Evolutionary conservation across 129 eudicot genomes (phyloP).

Genomic region (Tagetes patula): DNA sequence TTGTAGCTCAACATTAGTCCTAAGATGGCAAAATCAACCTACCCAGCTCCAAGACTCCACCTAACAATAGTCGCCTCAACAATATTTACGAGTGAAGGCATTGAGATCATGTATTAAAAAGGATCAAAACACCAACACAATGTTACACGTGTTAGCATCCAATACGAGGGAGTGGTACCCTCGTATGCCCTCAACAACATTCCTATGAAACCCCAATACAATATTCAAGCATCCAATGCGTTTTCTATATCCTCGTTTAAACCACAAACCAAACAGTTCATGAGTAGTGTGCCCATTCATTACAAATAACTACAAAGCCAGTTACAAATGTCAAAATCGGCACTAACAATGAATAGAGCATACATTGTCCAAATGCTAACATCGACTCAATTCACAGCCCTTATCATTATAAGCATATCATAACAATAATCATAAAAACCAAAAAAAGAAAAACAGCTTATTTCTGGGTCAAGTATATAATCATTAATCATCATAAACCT

Average conservation of each 20-base stretch:
- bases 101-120: no score
- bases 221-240: background rate
- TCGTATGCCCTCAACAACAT: no score
- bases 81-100: no score
- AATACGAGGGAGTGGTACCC: no score
- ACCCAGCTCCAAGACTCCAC: no score
- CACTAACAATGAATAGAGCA: constrained; percentile 29
- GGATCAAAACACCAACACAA: no score
- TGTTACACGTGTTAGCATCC: no score
- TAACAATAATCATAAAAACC: background rate
- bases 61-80: no score
- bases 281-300: background rate
- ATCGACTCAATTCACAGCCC: constrained; percentile 17
- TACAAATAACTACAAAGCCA: constrained; percentile 32
- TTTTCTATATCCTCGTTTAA: background rate
- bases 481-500: background rate
- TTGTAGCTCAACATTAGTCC: no score
- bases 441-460: constrained; percentile 14
- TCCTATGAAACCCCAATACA: background rate
- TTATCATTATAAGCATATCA: background rate
- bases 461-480: constrained; percentile 12
- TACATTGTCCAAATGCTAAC: constrained; percentile 18
- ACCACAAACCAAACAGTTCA: background rate
- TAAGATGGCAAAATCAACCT: no score
- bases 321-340: constrained; percentile 30